Conservation (phyloP, 805 yeast species). For the Candida insectorum region DNA sequence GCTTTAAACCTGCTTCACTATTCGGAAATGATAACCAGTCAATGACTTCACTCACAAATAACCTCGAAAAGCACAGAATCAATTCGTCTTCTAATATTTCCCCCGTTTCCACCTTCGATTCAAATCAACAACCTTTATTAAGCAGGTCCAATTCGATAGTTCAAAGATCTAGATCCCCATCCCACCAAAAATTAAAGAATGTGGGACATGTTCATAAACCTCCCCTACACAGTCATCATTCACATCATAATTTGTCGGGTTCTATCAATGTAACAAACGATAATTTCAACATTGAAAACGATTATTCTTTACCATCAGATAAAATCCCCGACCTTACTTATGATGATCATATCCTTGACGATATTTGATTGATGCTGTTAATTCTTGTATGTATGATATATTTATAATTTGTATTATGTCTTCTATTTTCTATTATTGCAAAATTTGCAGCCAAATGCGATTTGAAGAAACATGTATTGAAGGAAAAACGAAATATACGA, state of each 20-base stretch:
- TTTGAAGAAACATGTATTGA: too few species aligned
- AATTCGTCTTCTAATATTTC: slow-evolving; percentile 16
- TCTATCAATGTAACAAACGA: slow-evolving; percentile 7
- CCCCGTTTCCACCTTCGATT: too few species aligned
- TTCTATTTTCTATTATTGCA: too few species aligned
- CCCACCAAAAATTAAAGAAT: slow-evolving; percentile 15
- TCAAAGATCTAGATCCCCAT: slow-evolving; percentile 12
- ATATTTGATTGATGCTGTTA: slow-evolving; percentile 1
- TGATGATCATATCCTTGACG: slow-evolving; percentile 5
- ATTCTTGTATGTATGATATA: background rate
- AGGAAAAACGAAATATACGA: too few species aligned
- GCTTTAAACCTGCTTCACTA: slow-evolving; percentile 8
- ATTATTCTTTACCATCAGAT: slow-evolving; percentile 8
- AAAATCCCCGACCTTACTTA: slow-evolving; percentile 7
- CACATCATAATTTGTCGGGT: background rate
- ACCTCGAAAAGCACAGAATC: slow-evolving; percentile 25
- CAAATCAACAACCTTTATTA: too few species aligned
- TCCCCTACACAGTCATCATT: background rate
- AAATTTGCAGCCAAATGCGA: too few species aligned
- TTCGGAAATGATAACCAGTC: too few species aligned
- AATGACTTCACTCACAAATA: slow-evolving; percentile 24
- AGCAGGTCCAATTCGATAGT: slow-evolving; percentile 4
- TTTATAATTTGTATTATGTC: too few species aligned
- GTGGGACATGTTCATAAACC: slow-evolving; percentile 20
- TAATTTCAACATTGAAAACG: too few species aligned